These are phyloP conservation scores for Chrysophaeum taylorii DNA, from an alignment of 352 stramenopile species.

Conservation along the genomic window DNA sequence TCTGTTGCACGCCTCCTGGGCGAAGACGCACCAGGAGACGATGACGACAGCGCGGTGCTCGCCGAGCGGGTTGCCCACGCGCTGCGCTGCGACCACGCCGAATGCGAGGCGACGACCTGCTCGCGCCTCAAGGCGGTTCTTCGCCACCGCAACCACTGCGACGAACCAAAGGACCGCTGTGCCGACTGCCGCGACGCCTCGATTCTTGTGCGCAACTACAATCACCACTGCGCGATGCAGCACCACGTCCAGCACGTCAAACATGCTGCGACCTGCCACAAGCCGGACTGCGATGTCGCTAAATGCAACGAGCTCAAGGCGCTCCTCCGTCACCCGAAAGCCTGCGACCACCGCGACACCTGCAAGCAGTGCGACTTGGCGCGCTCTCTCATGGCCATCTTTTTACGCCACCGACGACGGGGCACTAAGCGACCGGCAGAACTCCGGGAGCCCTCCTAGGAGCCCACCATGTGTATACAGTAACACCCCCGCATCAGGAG, in stretches of 20 bases:
- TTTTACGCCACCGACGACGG: conserved; percentile 89
- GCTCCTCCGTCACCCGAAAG: conserved; percentile 82
- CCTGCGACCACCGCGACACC: no score
- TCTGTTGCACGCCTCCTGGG: no score
- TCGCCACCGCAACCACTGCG: conserved; percentile 81
- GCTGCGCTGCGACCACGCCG: no score
- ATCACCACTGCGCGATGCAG: conserved; percentile 37
- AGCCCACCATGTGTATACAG: no score
- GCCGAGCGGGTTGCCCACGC: no score
- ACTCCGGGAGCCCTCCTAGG: no score
- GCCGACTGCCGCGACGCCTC: conserved; percentile 78
- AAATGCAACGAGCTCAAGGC: conserved; percentile 99
- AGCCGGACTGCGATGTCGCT: conserved; percentile 76
- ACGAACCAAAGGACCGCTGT: conserved; percentile 88
- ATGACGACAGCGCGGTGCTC: no score
- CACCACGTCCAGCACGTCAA: conserved; percentile 95
- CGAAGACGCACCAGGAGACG: no score
- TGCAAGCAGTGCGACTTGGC: conserved; percentile 90
- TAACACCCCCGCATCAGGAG: no score
- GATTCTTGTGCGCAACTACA: conserved; percentile 34
- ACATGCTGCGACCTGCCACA: conserved; percentile 82
- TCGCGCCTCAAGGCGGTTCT: conserved; percentile 82
- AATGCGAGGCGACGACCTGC: conserved; percentile 91
- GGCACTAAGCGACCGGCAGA: no score
- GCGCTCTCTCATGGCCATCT: conserved; percentile 89